phyloP scores from a whole-genome alignment of 805 yeast genomes.

The Saturnispora quitensis region DNA sequence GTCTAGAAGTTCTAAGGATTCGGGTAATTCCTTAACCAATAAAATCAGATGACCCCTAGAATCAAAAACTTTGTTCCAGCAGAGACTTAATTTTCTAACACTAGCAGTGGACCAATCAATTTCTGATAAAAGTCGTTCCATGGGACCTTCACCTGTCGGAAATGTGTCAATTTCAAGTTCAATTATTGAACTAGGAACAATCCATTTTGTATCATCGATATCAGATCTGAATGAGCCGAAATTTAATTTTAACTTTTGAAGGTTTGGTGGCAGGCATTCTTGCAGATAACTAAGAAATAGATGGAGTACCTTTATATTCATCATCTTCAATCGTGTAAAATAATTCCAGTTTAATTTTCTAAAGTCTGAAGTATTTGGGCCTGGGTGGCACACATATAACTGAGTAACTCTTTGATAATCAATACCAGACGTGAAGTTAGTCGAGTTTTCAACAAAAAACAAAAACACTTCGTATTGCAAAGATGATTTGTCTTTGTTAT shows the following conservation, averaged over 20 bases:
- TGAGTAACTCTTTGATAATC: conserved; percentile 4
- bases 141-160: conserved; percentile 6
- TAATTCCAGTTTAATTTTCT: conserved; percentile 5
- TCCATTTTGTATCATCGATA: conserved; percentile 1
- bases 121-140: not conserved
- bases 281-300: conserved; percentile 2
- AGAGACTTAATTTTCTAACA: conserved; percentile 5
- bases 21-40: conserved; percentile 2
- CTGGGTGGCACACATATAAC: conserved; percentile 7
- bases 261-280: conserved; percentile 2
- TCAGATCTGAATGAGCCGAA: conserved; percentile 3
- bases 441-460: conserved; percentile 5
- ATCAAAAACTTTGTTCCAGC: conserved; percentile 8
- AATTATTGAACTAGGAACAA: conserved; percentile 2
- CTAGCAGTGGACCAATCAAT: conserved; percentile 2
- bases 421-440: conserved; percentile 1
- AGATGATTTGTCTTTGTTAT: not conserved
- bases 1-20: conserved; percentile 4
- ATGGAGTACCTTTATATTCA: conserved; percentile 6
- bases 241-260: conserved; percentile 6
- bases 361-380: conserved; percentile 4
- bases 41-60: conserved; percentile 4
- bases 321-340: conserved; percentile 1
- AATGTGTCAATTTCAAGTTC: conserved; percentile 7
- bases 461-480: conserved; percentile 5